Evolutionary conservation across 306 rosid species (phyloP), one percentile per base, ranked within the genome.

Genomic region (Cucumis melo): DNA sequence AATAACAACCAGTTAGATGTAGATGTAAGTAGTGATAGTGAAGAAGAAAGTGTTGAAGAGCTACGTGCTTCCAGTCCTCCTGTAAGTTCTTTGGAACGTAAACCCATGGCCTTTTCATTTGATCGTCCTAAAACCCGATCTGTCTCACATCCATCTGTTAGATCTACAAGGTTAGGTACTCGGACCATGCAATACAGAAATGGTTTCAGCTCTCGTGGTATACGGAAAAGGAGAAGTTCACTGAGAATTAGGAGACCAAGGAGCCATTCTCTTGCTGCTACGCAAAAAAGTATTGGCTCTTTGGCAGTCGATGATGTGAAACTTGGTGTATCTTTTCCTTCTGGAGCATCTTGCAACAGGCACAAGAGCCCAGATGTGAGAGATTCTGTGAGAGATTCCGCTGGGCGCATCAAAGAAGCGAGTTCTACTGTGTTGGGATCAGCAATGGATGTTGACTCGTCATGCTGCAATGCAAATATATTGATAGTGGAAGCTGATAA

Each of bases 151-250:
- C 79, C 80, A 1, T 53, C 81, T 81, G 74, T 81, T 24, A 78
- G 80, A 80, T 58, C 85, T 79, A 81, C 91, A 16, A 86, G 78
- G 41, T 80, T 83, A 41, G 60, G 80, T 42, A 78, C 77, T 83
- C 85, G 81, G 77, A 81, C 66, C 38, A 74, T 79, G 63, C 88
- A 83, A 78, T 78, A 79, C 57, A 84, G 85, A 79, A 85, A 54
- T 7, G 58, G 83, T 56, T 68, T 84, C 59, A 73, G 71, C 73
- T 87, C 85, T 34, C 84, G 87, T 53, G 80, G 81, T 29, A 24
- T 83, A 56, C 88, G 76, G 74, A 87, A 78, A 77, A 88, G 87
- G 85, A 86, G 91, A 80, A 89, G 92, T 78, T 84, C 89, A 0
- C 80, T 81, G 46, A 79, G 87, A 81, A 87, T 83, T 51, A 80